Percentiles rank a stretch among this genome's conserved stretches.
Evolutionary conservation across 345 rosid genomes (phyloP).

Genomic region (Syzygium oleosum): DNA sequence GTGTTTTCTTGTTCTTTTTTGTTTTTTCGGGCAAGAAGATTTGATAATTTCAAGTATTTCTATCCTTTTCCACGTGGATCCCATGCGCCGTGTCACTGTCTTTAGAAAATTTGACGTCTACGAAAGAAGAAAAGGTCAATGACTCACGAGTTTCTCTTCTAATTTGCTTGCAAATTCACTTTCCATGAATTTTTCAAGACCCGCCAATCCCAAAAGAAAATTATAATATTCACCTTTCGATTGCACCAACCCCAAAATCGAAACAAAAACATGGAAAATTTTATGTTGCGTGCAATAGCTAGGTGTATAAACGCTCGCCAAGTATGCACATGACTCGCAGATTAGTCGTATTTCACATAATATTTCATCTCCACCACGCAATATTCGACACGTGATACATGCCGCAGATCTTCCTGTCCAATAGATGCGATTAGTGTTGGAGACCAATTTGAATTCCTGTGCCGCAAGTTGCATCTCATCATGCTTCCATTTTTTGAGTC

Average conservation of each 20-base stretch:
- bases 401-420: not conserved
- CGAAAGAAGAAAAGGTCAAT: not conserved
- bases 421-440: not conserved
- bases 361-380: not conserved
- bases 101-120: not conserved
- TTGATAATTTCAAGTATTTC: too few relatives aligned
- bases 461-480: not conserved
- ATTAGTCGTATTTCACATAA: not conserved
- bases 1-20: not conserved
- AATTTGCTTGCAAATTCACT: not conserved
- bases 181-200: not conserved
- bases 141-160: not conserved
- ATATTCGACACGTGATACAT: not conserved
- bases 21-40: too few relatives aligned
- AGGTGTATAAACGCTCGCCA: rapidly evolving
- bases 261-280: not conserved
- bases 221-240: not conserved
- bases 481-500: not conserved
- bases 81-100: not conserved
- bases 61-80: not conserved
- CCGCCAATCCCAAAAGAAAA: not conserved
- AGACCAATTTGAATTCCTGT: not conserved
- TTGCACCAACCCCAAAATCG: not conserved
- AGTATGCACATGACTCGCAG: rapidly evolving
- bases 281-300: too few relatives aligned